Evolutionary conservation across 2,329 filamentous ascomycete genomes (phyloP).

Genomic region (Pyricularia grisea): DNA sequence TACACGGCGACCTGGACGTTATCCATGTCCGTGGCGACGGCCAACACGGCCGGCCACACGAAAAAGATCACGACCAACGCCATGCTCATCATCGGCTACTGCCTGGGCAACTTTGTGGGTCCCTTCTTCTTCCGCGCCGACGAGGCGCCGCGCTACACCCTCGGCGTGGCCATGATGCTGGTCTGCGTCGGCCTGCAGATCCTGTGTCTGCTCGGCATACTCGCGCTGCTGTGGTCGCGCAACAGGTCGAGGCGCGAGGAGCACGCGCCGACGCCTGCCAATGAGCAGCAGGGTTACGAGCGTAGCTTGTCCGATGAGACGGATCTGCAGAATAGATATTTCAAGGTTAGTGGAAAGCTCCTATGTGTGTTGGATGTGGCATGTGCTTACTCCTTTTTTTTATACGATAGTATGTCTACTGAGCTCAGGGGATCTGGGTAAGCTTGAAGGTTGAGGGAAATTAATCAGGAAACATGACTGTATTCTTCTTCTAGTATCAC

Average conservation of each 20-base stretch:
- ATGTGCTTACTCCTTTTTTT: not conserved
- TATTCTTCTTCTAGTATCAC: too few species aligned
- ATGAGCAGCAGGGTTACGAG: not conserved
- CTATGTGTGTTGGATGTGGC: not conserved
- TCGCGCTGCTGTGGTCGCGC: not conserved
- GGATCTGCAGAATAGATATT: not conserved
- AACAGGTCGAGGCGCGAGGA: not conserved
- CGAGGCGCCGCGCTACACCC: constrained; percentile 40
- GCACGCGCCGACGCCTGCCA: not conserved
- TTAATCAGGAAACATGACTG: not conserved
- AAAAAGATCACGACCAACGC: constrained; percentile 8
- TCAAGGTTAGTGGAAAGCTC: not conserved
- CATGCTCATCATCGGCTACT: constrained; percentile 5
- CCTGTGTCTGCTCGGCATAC: not conserved
- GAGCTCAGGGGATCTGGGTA: not conserved
- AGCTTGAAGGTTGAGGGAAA: not conserved
- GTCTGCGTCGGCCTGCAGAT: constrained; percentile 8
- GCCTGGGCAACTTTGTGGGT: constrained; percentile 48
- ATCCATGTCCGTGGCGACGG: constrained; percentile 15
- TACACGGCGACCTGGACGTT: constrained; percentile 16
- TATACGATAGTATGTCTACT: not conserved
- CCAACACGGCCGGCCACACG: constrained; percentile 10
- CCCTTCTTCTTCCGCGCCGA: constrained; percentile 63
- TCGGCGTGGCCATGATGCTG: constrained; percentile 19
- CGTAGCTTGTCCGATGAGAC: not conserved